Conservation (phyloP, 345 rosid genomes). For the Orychophragmus violaceus region DNA sequence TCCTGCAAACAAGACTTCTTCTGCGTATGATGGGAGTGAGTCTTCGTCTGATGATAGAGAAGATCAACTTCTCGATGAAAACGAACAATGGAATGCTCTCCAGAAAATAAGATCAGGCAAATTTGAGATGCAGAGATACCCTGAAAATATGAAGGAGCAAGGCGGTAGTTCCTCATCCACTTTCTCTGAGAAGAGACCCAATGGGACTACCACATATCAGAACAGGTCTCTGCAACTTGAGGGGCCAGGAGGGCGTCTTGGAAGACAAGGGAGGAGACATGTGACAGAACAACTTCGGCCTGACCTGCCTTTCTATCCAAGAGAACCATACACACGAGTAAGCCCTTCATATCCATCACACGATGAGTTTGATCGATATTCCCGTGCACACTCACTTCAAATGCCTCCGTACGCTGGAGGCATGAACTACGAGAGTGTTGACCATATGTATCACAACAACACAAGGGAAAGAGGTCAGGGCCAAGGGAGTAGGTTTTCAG, state of each 20-base stretch:
- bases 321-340: constrained; percentile 40
- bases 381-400: constrained; percentile 34
- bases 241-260: constrained; percentile 32
- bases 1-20: constrained; percentile 39
- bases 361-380: constrained; percentile 32
- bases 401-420: constrained; percentile 35
- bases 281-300: constrained; percentile 39
- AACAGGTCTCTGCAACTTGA: constrained; percentile 36
- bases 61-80: constrained; percentile 42
- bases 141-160: constrained; percentile 18
- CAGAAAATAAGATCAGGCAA: constrained; percentile 37
- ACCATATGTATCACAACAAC: constrained; percentile 25
- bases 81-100: constrained; percentile 24
- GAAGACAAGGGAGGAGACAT: constrained; percentile 36
- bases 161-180: constrained; percentile 31
- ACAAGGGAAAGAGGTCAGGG: constrained; percentile 29
- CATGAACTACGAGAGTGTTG: constrained; percentile 7
- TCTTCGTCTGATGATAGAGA: constrained; percentile 65
- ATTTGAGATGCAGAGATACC: constrained; percentile 21
- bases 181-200: constrained; percentile 25
- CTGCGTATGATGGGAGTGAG: constrained; percentile 62
- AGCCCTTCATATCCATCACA: constrained; percentile 41
- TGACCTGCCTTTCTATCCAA: constrained; percentile 32
- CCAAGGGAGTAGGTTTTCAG: constrained; percentile 41
- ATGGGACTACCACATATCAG: constrained; percentile 21